Base-by-base conservation (phyloP, 768 basidiomycete genomes). In the Suillus placidus region DNA sequence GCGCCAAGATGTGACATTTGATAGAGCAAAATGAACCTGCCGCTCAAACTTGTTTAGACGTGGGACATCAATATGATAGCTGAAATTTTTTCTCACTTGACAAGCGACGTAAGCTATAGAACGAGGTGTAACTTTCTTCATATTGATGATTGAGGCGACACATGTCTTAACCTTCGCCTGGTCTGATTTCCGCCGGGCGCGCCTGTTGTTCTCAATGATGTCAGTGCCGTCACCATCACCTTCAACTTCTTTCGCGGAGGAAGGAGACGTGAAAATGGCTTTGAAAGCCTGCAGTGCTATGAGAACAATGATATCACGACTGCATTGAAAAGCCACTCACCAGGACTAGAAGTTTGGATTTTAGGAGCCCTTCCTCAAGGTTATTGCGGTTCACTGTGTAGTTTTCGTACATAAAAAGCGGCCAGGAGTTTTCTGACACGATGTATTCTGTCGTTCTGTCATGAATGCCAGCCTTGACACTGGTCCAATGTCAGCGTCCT, bases 81-180 rank as follows among this genome's bases (percentile, higher is more conserved):
- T 34, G 12, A 9, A 47, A n/a, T n/a, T n/a, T 20, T 8, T 26
- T 1, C 32, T 52, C 55, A 76, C 74, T 43, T 76, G 73, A 3
- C 73, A 71, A n/a, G 70, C 67, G 1, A 66, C 60, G 37, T 75
- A 75, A 10, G 74, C 70, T n/a, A 76, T 70, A 0, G 64, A 63
- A n/a, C 71, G 64, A 2, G 73, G 73, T 0, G 30, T 52, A 2
- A 52, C 51, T 2, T 52, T 52, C 14, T 18, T 26, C n/a, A 49
- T 49, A 3, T 14, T 49, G 6, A 49, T 49, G 6, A 49, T 49
- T 1, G 47, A 49, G 2, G 71, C 63, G 2, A 69, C 65, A 18
- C 57, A 64, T 3, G 16, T 16, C 4, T 52, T 52, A 4, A 52
- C 51, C 8, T 52, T 52, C 1, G 30, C 7, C 30, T 52, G 51